A percentile compares a stretch with the other conserved stretches of the same genome.
Evolutionary conservation across 345 rosid genomes (phyloP).

Genomic region (Hibiscus tridactylites): DNA sequence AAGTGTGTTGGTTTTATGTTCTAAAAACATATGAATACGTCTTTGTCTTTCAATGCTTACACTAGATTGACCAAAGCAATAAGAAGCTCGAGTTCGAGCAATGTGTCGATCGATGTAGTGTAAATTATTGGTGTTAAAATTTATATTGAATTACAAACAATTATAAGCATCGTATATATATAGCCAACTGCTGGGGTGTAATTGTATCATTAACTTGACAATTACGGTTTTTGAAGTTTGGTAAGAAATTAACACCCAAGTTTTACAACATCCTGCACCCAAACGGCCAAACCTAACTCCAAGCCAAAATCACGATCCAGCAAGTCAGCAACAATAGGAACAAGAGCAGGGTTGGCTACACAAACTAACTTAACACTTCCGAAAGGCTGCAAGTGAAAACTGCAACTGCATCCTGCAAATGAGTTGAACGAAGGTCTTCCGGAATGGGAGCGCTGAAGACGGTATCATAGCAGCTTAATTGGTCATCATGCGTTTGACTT

Average conservation of each 20-base stretch:
- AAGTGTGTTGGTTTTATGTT: background rate
- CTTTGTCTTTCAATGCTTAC: too few species aligned
- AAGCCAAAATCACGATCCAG: background rate
- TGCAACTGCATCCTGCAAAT: slow-evolving; percentile 85
- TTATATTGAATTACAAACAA: too few species aligned
- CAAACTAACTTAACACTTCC: slow-evolving; percentile 36
- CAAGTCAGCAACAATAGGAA: background rate
- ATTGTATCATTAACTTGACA: too few species aligned
- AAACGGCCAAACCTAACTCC: background rate
- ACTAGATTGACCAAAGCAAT: too few species aligned
- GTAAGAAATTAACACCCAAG: background rate
- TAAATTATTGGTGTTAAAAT: too few species aligned
- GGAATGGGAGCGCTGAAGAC: slow-evolving; percentile 63
- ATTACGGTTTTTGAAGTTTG: background rate
- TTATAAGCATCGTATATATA: too few species aligned
- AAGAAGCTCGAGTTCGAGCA: too few species aligned
- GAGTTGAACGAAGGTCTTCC: slow-evolving; percentile 54
- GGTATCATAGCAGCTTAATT: slow-evolving; percentile 59
- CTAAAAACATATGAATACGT: background rate
- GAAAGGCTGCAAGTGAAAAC: slow-evolving; percentile 71
- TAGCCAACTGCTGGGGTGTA: too few species aligned
- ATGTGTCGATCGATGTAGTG: too few species aligned
- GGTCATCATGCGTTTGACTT: slow-evolving; percentile 48
- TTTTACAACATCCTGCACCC: background rate
- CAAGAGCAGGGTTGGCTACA: background rate